Evolutionary conservation across 2,329 filamentous ascomycete species (phyloP).

Genomic region (Trichoderma aggressivum): DNA sequence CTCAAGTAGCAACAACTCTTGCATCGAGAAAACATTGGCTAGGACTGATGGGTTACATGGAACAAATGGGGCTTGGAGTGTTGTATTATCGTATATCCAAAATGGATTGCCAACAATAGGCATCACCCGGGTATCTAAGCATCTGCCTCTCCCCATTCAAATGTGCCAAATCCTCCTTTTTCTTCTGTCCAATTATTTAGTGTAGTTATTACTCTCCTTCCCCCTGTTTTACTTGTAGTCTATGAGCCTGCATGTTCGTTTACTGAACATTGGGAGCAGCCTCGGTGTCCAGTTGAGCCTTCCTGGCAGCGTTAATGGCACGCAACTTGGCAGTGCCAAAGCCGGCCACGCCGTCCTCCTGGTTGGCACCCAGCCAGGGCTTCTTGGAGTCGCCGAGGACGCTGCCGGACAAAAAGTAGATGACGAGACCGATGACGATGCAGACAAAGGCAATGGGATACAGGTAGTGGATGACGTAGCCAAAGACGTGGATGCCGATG

Average conservation of each 20-base stretch:
- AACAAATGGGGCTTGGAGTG: not conserved
- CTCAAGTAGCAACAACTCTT: too few relatives aligned
- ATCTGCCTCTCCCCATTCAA: not conserved
- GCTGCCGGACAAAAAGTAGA: conserved; percentile 83
- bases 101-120: not conserved
- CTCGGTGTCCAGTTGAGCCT: conserved; percentile 28
- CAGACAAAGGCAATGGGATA: conserved; percentile 95
- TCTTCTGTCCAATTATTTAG: not conserved
- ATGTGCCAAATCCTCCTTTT: not conserved
- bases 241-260: not conserved
- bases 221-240: not conserved
- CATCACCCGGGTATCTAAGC: not conserved
- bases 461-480: conserved; percentile 75
- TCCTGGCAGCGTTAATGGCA: conserved; percentile 58
- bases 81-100: not conserved
- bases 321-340: conserved; percentile 81
- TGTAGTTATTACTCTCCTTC: not conserved
- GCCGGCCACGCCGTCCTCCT: conserved; percentile 76
- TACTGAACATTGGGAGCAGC: not conserved
- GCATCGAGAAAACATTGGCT: too few relatives aligned
- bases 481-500: conserved; percentile 85
- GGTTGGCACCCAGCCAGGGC: conserved; percentile 87
- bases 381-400: conserved; percentile 85
- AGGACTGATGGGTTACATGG: too few relatives aligned
- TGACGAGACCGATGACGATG: conserved; percentile 79